A percentile compares a stretch with the other conserved stretches of the same genome.
Conservation (phyloP, 768 basidiomycete genomes). For the Hemileccinum impolitum region DNA sequence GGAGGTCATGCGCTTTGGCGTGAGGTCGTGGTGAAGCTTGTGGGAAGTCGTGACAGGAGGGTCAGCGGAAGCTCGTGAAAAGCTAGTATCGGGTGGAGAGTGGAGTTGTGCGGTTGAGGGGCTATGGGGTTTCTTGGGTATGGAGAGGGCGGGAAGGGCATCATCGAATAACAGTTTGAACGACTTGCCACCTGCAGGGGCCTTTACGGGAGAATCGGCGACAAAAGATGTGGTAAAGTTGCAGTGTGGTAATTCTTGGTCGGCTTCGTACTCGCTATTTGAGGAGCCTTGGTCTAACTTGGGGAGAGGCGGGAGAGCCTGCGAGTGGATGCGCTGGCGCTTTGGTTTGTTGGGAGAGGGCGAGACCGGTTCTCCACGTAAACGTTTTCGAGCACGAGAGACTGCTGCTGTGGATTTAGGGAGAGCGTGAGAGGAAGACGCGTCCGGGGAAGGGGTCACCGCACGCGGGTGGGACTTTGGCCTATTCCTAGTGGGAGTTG, state of each 20-base stretch:
- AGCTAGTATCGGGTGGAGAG: not conserved
- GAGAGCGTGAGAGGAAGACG: conserved; percentile 18
- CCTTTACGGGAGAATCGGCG: conserved; percentile 70
- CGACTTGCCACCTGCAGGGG: conserved; percentile 49
- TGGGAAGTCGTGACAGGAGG: conserved; percentile 1
- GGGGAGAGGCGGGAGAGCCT: conserved; percentile 38
- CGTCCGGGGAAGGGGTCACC: conserved; percentile 20
- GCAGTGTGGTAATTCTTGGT: conserved; percentile 29
- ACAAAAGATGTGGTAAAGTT: conserved; percentile 49
- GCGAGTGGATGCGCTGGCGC: conserved; percentile 52
- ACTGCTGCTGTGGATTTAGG: conserved; percentile 41
- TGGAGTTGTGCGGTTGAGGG: not conserved
- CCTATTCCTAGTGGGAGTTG: conserved; percentile 41
- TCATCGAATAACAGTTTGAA: conserved; percentile 71
- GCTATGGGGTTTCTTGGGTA: conserved; percentile 14
- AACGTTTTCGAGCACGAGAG: conserved; percentile 71
- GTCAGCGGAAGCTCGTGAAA: conserved; percentile 1
- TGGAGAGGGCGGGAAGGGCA: conserved; percentile 28
- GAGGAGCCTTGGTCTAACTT: conserved; percentile 26
- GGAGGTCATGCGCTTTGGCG: conserved; percentile 2
- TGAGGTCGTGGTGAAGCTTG: not conserved
- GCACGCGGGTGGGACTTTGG: conserved; percentile 21
- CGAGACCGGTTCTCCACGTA: conserved; percentile 80
- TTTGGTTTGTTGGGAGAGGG: conserved; percentile 81
- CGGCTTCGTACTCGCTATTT: conserved; percentile 36